Conservation (phyloP, 257 asterid species). For the Paraleonurus japonicus region DNA sequence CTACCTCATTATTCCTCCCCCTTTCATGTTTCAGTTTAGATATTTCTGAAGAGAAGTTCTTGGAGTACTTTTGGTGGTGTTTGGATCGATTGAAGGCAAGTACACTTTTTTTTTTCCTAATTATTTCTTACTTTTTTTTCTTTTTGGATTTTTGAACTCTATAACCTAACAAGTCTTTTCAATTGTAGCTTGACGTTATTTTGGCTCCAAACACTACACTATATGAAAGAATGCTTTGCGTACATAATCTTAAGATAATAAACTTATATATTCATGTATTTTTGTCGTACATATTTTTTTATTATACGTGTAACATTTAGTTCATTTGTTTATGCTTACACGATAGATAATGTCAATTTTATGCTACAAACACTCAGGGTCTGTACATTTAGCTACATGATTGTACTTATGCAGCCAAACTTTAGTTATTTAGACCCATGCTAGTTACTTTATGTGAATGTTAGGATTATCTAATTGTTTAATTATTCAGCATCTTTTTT, state of each 20-base stretch:
- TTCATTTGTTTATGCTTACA: constrained; percentile 12
- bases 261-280: neutral
- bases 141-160: neutral
- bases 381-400: neutral
- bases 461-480: neutral
- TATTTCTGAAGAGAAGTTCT: constrained; percentile 79
- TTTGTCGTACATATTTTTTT: neutral
- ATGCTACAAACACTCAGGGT: neutral
- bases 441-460: neutral
- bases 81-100: constrained; percentile 81
- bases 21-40: constrained; percentile 52
- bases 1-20: neutral
- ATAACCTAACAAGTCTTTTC: neutral
- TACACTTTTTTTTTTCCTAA: constrained; percentile 15
- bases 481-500: constrained; percentile 11
- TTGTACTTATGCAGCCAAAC: constrained; percentile 5
- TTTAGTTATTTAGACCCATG: neutral
- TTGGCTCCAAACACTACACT: neutral
- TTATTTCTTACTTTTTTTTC: neutral
- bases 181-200: neutral
- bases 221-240: constrained; percentile 11
- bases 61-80: constrained; percentile 96
- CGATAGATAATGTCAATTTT: neutral
- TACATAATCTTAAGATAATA: neutral
- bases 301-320: neutral